phyloP scores from a whole-genome alignment of 2,329 filamentous ascomycete genomes.

The Fusarium tjaetaba region DNA sequence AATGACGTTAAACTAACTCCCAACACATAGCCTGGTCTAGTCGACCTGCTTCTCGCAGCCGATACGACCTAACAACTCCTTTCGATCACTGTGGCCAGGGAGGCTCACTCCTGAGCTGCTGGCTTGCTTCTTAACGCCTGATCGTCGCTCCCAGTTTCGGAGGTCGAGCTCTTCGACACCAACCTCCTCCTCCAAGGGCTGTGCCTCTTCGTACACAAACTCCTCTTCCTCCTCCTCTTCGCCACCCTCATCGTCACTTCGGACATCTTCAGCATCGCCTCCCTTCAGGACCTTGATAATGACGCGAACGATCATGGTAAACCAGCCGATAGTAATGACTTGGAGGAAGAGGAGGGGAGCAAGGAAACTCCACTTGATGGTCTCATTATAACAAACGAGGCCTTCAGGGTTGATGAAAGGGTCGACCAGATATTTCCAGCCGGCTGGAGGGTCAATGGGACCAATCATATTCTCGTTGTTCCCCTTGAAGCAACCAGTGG shows the following conservation, averaged over 20 bases:
- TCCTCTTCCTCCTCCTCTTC: slow-evolving; percentile 69
- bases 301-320: slow-evolving; percentile 86
- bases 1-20: slow-evolving; percentile 40
- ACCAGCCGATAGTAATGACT: slow-evolving; percentile 85
- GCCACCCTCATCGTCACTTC: slow-evolving; percentile 81
- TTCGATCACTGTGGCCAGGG: slow-evolving; percentile 77
- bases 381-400: slow-evolving; percentile 80
- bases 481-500: slow-evolving; percentile 76
- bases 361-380: slow-evolving; percentile 81
- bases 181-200: slow-evolving; percentile 77
- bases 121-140: slow-evolving; percentile 63
- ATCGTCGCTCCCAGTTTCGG: slow-evolving; percentile 68
- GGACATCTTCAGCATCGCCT: slow-evolving; percentile 80
- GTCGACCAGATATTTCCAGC: slow-evolving; percentile 72
- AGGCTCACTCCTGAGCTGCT: slow-evolving; percentile 71
- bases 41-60: slow-evolving; percentile 82
- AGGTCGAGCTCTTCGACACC: slow-evolving; percentile 77
- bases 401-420: slow-evolving; percentile 78
- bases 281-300: slow-evolving; percentile 83
- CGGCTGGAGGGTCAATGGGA: slow-evolving; percentile 60
- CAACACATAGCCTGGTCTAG: slow-evolving; percentile 34
- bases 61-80: slow-evolving; percentile 83
- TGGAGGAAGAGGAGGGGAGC: slow-evolving; percentile 81
- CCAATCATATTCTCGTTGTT: slow-evolving; percentile 63
- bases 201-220: slow-evolving; percentile 63